Percentiles rank a stretch among this genome's conserved stretches.
phyloP scores from a whole-genome alignment of 495 filamentous ascomycete genomes.

The Cryomyces antarcticus region DNA sequence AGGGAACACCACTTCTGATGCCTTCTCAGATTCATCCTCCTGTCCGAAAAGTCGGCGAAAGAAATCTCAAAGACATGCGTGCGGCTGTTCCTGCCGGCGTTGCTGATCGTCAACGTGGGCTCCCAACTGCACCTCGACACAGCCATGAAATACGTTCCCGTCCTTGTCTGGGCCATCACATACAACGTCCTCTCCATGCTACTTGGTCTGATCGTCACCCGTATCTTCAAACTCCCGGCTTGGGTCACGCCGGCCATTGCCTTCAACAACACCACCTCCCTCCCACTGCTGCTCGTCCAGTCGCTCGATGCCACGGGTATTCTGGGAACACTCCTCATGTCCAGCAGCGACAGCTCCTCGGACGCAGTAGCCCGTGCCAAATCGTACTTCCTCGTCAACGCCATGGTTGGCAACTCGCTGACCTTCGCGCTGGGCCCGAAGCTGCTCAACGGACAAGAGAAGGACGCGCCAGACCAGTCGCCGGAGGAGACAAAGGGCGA shows the following conservation, averaged over 20 bases:
- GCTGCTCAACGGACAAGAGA: conserved; percentile 28
- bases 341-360: conserved; percentile 24
- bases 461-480: conserved; percentile 19
- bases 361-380: conserved; percentile 42
- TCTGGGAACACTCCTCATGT: conserved; percentile 29
- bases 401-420: conserved; percentile 40
- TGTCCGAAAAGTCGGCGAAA: conserved; percentile 33
- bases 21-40: conserved; percentile 36
- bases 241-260: conserved; percentile 48
- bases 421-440: conserved; percentile 46
- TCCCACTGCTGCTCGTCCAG: conserved; percentile 47
- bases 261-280: conserved; percentile 61
- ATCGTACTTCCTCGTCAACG: conserved; percentile 46
- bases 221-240: conserved; percentile 33
- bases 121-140: conserved; percentile 37
- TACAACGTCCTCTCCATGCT: conserved; percentile 34
- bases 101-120: conserved; percentile 51
- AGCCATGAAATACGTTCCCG: conserved; percentile 34
- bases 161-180: conserved; percentile 36
- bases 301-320: conserved; percentile 46
- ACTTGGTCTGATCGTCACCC: conserved; percentile 25
- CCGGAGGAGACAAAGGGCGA: conserved; percentile 13
- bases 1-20: too few species aligned
- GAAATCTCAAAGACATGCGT: conserved; percentile 47
- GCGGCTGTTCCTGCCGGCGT: conserved; percentile 45